Evolutionary conservation across 2,329 filamentous ascomycete genomes (phyloP).

Genomic region (Talaromyces sp.): DNA sequence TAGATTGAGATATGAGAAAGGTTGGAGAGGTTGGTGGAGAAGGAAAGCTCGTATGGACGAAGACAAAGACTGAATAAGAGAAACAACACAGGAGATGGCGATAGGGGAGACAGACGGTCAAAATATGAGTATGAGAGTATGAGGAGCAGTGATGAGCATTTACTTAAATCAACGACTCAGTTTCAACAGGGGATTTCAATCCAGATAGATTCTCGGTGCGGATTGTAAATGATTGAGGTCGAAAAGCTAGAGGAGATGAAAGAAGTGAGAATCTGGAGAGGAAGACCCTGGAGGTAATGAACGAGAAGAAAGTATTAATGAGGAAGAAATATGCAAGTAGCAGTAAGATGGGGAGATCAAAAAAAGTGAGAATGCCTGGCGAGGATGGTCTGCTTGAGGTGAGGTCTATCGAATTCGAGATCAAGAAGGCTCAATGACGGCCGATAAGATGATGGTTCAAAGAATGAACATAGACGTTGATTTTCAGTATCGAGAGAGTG

Average conservation of each 20-base stretch:
- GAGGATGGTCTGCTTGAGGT: neutral
- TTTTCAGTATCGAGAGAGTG: neutral
- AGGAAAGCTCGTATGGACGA: neutral
- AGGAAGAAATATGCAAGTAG: neutral
- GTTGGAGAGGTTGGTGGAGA: too few relatives aligned
- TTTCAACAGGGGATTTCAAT: neutral
- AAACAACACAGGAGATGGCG: neutral
- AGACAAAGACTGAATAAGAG: neutral
- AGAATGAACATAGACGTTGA: neutral
- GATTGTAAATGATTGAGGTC: neutral
- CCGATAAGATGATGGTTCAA: neutral
- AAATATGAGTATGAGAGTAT: neutral
- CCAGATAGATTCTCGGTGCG: neutral
- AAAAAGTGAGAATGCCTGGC: neutral
- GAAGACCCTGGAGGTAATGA: neutral
- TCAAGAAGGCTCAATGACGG: neutral
- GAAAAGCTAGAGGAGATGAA: neutral
- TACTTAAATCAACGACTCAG: neutral
- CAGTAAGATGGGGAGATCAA: neutral
- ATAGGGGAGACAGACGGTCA: neutral
- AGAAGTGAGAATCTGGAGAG: neutral
- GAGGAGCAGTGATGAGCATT: neutral
- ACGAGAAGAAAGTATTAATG: neutral
- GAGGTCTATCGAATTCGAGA: neutral
- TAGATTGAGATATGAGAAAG: neutral